A percentile compares a stretch with the other conserved stretches of the same genome.
Conservation (phyloP, 2,329 filamentous ascomycete genomes). For the Pyrenophora graminea region DNA sequence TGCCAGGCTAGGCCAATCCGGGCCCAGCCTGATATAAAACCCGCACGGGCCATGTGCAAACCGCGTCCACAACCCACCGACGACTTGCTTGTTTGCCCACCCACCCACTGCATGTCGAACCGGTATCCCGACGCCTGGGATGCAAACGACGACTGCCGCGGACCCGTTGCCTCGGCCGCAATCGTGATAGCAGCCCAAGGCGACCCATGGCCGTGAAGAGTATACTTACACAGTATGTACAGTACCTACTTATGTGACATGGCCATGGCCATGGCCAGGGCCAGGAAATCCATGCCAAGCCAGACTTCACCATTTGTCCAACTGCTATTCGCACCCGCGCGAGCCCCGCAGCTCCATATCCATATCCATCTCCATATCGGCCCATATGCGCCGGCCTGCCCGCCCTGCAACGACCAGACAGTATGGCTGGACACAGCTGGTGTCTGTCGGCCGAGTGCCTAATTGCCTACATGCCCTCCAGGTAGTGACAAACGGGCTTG, state of each 20-base stretch:
- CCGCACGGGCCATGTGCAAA: slow-evolving; percentile 10
- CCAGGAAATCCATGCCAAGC: not conserved
- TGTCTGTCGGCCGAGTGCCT: not conserved
- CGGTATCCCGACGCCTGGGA: slow-evolving; percentile 3
- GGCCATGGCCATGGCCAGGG: too few relatives aligned
- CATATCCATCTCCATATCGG: not conserved
- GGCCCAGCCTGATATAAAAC: slow-evolving; percentile 10
- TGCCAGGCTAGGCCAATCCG: slow-evolving; percentile 12
- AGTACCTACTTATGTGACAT: too few relatives aligned
- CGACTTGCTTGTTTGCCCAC: slow-evolving; percentile 10
- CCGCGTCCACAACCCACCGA: slow-evolving; percentile 2
- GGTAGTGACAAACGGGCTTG: slow-evolving; percentile 19
- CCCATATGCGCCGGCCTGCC: slow-evolving; percentile 2
- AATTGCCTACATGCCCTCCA: slow-evolving; percentile 5
- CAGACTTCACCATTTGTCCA: not conserved
- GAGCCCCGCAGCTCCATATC: not conserved
- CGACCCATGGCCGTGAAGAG: not conserved
- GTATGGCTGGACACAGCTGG: slow-evolving; percentile 5
- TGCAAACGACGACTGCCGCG: slow-evolving; percentile 1
- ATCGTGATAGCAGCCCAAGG: not conserved
- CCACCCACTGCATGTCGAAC: slow-evolving; percentile 7
- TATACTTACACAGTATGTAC: too few relatives aligned
- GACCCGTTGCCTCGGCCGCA: not conserved
- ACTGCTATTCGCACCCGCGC: not conserved
- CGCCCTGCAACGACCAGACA: not conserved